A percentile compares a stretch with the other conserved stretches of the same genome.
These are phyloP conservation scores for Debaryomyces psychrophilus DNA, from an alignment of 1,139 yeast genomes.

Conservation along the genomic window DNA sequence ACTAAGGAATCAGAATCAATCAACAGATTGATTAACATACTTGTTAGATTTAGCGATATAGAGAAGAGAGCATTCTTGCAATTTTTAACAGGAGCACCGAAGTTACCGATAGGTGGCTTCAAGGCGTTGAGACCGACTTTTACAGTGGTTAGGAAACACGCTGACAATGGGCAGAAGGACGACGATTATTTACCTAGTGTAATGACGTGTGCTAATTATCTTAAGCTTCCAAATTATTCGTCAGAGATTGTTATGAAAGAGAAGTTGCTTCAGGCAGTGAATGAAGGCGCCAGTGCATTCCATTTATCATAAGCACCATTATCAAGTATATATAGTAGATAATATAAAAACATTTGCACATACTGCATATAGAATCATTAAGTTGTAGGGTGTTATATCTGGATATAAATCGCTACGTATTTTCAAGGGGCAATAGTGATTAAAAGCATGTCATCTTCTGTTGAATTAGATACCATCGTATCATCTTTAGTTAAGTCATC, in stretches of 20 bases:
- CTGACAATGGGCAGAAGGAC: slow-evolving; percentile 66
- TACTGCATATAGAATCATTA: slow-evolving; percentile 2
- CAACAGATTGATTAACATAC: slow-evolving; percentile 57
- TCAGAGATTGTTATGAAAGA: slow-evolving; percentile 58
- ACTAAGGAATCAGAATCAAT: slow-evolving; percentile 70
- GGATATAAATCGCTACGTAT: slow-evolving; percentile 58
- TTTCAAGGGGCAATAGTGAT: not conserved
- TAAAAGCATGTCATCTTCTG: slow-evolving; percentile 19
- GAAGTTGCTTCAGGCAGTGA: slow-evolving; percentile 68
- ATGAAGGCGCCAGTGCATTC: slow-evolving; percentile 90
- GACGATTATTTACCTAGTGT: slow-evolving; percentile 94
- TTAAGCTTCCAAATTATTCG: slow-evolving; percentile 85
- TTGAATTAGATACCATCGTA: slow-evolving; percentile 32
- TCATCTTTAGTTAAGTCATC: slow-evolving; percentile 39
- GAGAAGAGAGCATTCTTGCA: slow-evolving; percentile 79
- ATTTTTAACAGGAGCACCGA: slow-evolving; percentile 92
- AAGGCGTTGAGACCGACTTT: slow-evolving; percentile 78
- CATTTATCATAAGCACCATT: slow-evolving; percentile 55
- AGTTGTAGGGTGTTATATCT: slow-evolving; percentile 29
- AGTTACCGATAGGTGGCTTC: slow-evolving; percentile 93
- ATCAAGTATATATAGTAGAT: not conserved
- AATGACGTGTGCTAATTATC: slow-evolving; percentile 96
- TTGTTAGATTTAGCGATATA: slow-evolving; percentile 52
- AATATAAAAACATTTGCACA: not conserved
- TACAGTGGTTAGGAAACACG: slow-evolving; percentile 82